Evolutionary conservation across 371 early-diverging fungal species (phyloP).

Genomic region (Apophysomyces ossiformis): DNA sequence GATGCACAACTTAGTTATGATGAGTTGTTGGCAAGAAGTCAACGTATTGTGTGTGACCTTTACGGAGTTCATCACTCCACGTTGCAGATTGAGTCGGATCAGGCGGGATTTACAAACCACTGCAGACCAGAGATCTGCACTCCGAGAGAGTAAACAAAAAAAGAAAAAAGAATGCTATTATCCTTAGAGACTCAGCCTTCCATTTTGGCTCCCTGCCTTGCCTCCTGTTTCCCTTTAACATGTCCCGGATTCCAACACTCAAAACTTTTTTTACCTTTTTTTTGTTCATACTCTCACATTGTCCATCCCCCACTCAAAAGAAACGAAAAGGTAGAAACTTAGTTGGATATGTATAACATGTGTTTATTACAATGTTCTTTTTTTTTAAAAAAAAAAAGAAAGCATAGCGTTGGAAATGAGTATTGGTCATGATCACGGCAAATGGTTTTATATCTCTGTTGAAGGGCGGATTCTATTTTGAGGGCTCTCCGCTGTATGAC

Average conservation of each 20-base stretch:
- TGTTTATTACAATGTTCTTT: neutral
- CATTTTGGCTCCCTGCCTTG: neutral
- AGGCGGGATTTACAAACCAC: conserved; percentile 32
- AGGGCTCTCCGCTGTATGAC: neutral
- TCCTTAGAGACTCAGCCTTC: conserved; percentile 8
- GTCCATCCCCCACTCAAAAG: neutral
- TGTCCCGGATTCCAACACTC: conserved; percentile 3
- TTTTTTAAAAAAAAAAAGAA: no score
- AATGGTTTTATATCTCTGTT: neutral
- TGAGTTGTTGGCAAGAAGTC: conserved; percentile 58
- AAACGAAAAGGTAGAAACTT: neutral
- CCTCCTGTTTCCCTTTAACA: neutral
- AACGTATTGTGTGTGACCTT: conserved; percentile 63
- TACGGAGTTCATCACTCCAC: conserved; percentile 76
- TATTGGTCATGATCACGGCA: conserved; percentile 7
- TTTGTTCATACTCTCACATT: neutral
- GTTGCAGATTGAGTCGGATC: conserved; percentile 68
- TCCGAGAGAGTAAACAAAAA: conserved; percentile 2
- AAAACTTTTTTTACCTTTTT: neutral
- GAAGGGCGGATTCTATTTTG: neutral
- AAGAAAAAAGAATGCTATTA: neutral
- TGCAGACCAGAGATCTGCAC: conserved; percentile 32
- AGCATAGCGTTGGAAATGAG: neutral
- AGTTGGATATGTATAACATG: neutral
- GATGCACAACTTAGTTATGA: conserved; percentile 40